These are phyloP conservation scores for Suillus brevipes DNA, from an alignment of 768 basidiomycete species.

Conservation along the genomic window DNA sequence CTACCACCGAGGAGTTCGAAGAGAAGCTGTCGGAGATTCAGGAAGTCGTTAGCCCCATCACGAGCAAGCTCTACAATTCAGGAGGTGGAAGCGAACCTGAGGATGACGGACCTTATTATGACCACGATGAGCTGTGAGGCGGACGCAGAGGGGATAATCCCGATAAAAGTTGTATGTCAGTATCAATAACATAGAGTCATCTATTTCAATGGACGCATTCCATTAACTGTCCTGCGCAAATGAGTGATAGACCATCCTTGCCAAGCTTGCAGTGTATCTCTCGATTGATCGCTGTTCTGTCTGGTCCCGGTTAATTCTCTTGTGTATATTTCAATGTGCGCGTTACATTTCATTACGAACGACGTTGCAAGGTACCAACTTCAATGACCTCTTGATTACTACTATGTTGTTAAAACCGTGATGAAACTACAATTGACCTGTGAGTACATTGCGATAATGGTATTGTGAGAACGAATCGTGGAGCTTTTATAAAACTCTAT, in stretches of 20 bases:
- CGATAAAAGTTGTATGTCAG: conserved; percentile 6
- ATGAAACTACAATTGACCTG: not conserved
- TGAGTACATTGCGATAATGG: not conserved
- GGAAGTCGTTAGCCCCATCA: conserved; percentile 77
- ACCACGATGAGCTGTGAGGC: conserved; percentile 54
- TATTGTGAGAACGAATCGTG: not conserved
- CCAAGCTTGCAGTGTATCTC: not conserved
- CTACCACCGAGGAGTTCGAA: conserved; percentile 85
- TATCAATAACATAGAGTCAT: conserved; percentile 6
- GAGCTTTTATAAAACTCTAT: conserved; percentile 35
- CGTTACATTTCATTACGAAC: too few species aligned
- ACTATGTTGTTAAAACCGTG: not conserved
- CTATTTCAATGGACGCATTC: not conserved
- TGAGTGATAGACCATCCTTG: too few species aligned
- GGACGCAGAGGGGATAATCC: not conserved
- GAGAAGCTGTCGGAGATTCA: conserved; percentile 85
- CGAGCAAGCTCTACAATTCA: conserved; percentile 70
- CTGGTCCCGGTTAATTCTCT: too few species aligned
- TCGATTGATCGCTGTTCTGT: too few species aligned
- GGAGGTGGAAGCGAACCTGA: conserved; percentile 29
- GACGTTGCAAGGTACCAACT: too few species aligned
- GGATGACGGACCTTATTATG: conserved; percentile 45
- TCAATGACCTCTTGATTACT: not conserved
- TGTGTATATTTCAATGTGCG: too few species aligned
- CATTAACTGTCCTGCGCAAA: not conserved